Evolutionary conservation across 192 early-diverging fungal genomes (phyloP).

Genomic region (Coemansia sp.): DNA sequence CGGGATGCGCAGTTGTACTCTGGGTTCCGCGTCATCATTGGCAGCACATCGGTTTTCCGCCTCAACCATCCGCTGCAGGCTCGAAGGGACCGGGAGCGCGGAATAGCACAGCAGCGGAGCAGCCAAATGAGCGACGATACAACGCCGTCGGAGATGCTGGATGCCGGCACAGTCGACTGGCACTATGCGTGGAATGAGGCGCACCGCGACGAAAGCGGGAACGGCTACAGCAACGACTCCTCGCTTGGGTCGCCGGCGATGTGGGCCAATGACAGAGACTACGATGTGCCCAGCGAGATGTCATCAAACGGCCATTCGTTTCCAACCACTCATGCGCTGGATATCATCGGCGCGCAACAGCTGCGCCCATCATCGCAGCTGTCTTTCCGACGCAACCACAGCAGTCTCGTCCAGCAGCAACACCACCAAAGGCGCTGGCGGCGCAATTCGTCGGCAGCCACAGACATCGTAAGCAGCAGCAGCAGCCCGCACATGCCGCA

Average conservation of each 20-base stretch:
- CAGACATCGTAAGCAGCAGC: constrained; percentile 9
- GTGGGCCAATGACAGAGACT: background rate
- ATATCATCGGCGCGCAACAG: background rate
- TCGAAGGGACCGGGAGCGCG: constrained; percentile 36
- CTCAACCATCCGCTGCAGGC: constrained; percentile 85
- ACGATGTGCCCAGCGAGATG: background rate
- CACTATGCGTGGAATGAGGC: constrained; percentile 75
- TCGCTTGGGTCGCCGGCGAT: background rate
- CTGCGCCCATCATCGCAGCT: constrained; percentile 20
- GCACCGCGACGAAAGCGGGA: constrained; percentile 51
- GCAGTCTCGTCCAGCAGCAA: constrained; percentile 2
- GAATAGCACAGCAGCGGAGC: constrained; percentile 23
- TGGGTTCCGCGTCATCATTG: constrained; percentile 80
- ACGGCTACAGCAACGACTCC: background rate
- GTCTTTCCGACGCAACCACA: constrained; percentile 26
- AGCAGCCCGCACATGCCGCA: background rate
- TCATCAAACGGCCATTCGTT: background rate
- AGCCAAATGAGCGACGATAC: constrained; percentile 30
- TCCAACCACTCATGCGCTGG: background rate
- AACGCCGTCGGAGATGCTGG: background rate
- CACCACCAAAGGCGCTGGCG: constrained; percentile 3
- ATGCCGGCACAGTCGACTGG: constrained; percentile 67
- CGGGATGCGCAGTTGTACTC: constrained; percentile 63
- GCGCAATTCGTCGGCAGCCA: constrained; percentile 32
- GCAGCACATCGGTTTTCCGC: constrained; percentile 79